Evolutionary conservation across 441 rosid species (phyloP), one percentile per base, ranked within the genome.

Genomic region (Pelargonium cotyledonis): DNA sequence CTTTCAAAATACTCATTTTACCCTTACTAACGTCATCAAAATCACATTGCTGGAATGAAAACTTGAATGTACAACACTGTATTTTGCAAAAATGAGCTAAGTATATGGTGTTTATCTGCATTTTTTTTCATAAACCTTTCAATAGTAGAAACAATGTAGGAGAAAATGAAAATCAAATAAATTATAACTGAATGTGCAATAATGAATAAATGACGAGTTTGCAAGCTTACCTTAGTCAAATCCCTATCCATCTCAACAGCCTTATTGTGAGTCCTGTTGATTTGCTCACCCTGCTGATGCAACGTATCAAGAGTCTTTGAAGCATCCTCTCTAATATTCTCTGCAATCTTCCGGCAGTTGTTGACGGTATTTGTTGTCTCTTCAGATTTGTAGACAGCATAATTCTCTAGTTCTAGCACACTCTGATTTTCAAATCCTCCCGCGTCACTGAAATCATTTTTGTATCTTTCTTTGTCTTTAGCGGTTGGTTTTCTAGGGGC

Each of bases 271-370:
- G 89, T 80, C 86, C 85, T 79, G 63, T 84, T 81, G 77, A 92
- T 92, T 71, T 90, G 96, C 75, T 89, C 95, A n/a, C 96, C 95
- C 78, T 92, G 98, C 15, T 90, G 85, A 71, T 92, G 92, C 79
- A 92, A 73, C 71, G 82, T 83, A 51, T 82, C 72, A 83, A 92
- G 73, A 71, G 95, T 89, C 38, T 80, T 83, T 2, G 89, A 79
- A 16, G 89, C 96, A 55, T 84, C 92, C 57, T 83, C 87, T 76
- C 96, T 89, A 11, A 92, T 92, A 62, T 87, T 95, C 76, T 84
- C 89, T 16, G 96, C 98, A 51, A 92, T 91, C 80, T 90, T 92
- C 58, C 90, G 70, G 79, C 94, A 87, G 72, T 84, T 82, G 53
- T 90, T 78, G 7, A 89, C 96, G 35, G 88, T 62, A 65, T 86